A percentile compares a stretch with the other conserved stretches of the same genome.
These are phyloP conservation scores for Danielozyma ontarioensis DNA, from an alignment of 805 yeast species.

Conservation along the genomic window DNA sequence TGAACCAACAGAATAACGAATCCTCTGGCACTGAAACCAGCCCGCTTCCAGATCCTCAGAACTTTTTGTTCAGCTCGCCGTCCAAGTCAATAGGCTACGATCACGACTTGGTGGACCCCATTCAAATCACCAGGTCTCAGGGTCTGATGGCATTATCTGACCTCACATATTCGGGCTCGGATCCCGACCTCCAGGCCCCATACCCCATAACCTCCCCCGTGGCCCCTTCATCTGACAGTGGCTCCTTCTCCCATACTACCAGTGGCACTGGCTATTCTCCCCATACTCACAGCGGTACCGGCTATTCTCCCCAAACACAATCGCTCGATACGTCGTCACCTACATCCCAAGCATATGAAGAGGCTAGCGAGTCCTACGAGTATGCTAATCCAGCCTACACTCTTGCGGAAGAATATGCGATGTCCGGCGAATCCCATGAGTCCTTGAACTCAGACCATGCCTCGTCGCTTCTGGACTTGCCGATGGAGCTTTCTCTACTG, in stretches of 20 bases:
- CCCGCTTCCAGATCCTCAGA: not conserved
- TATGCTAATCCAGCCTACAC: slow-evolving; percentile 1
- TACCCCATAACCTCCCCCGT: slow-evolving; percentile 14
- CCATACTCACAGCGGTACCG: not conserved
- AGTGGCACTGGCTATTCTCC: not conserved
- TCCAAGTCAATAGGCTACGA: not conserved
- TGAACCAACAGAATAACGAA: slow-evolving; percentile 3
- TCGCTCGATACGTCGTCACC: slow-evolving; percentile 1
- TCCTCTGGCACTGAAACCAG: not conserved
- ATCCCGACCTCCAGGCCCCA: slow-evolving; percentile 3
- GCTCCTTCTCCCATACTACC: slow-evolving; percentile 1
- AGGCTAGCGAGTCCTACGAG: not conserved
- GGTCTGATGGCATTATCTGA: slow-evolving; percentile 2
- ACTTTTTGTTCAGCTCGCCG: not conserved
- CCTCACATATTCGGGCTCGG: slow-evolving; percentile 1
- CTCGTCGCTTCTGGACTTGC: no score
- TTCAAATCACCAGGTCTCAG: slow-evolving; percentile 2
- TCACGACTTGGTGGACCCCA: slow-evolving; percentile 1
- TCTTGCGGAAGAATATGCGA: not conserved
- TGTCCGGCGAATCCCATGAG: not conserved
- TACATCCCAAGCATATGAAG: not conserved
- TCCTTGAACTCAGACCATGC: no score
- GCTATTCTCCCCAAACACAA: not conserved
- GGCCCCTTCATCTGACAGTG: slow-evolving; percentile 7
- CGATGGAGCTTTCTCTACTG: no score